Base-by-base conservation (phyloP, 1,284 basidiomycete genomes). In the Fomitopsis palustris region DNA sequence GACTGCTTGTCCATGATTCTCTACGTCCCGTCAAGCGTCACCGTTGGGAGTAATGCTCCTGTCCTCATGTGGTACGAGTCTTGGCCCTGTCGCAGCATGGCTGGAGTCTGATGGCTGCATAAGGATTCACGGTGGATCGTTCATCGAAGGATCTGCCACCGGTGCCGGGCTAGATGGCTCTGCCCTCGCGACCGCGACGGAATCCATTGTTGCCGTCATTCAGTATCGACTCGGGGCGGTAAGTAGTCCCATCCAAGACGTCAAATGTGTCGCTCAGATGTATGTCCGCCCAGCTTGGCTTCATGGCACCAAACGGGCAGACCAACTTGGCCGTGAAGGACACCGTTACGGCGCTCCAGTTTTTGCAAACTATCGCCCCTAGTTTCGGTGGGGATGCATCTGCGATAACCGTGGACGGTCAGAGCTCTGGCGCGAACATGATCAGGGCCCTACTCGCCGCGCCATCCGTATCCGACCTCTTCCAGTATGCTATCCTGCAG, bases 71-170 rank as follows among this genome's bases (percentile, higher is more conserved):
- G 90, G 90, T 86, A 27, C 21, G 69, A 74, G 27, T 47, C 17
- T 27, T 51, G 4, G 8, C 35, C 14, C 45, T 16, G 29, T 10
- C 37, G 33, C 38, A 25, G 12, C n/a, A 16, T 33, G 23, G 1
- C 17, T 14, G 6, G 4, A 19, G 23, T 53, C 25, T 37, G 17
- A 55, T 29, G 58, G 41, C 42, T 23, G 53, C 54, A 53, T 57
- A 61, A 93, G 92, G 92, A 80, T 95, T 55, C 93, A 94, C 66
- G 95, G 95, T 16, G 94, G 95, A 33, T 93, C 92, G 0, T 93
- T 92, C 71, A 73, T 84, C 43, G 66, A 77, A 4, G 94, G 95
- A 8, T 87, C 87, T 16, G 86, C 89, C 0, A 86, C 84, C 3
- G 83, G 77, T 16, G 80, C 89, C 14, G 92, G 90, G 12, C 75